Evolutionary conservation across 2,329 filamentous ascomycete species (phyloP).

Genomic region (Capronia epimyces): DNA sequence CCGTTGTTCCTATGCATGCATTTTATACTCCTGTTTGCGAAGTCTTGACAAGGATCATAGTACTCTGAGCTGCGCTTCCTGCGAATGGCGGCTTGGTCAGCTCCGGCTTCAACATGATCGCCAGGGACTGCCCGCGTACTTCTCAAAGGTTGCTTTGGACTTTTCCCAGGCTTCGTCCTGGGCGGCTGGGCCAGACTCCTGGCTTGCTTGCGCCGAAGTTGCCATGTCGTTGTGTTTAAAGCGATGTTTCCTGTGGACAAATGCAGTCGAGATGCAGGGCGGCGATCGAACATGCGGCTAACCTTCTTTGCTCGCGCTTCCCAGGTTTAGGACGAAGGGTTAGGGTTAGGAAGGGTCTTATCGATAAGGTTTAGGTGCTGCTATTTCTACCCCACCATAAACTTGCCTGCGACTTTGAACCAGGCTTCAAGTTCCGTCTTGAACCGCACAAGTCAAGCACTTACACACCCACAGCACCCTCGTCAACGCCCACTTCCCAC

Average conservation of each 20-base stretch:
- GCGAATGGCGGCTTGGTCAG: conserved; percentile 8
- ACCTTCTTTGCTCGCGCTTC: neutral
- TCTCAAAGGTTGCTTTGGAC: conserved; percentile 15
- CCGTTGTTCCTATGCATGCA: conserved; percentile 85
- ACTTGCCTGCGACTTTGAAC: too few species aligned
- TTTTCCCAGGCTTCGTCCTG: conserved; percentile 20
- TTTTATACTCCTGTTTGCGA: conserved; percentile 74
- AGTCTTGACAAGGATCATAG: conserved; percentile 93
- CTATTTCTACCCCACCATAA: neutral
- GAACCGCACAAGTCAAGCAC: too few species aligned
- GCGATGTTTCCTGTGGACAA: neutral
- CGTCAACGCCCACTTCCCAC: too few species aligned
- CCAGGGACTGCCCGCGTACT: conserved; percentile 12
- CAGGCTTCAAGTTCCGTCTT: too few species aligned
- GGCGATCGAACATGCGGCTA: conserved; percentile 3
- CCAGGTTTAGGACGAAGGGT: neutral
- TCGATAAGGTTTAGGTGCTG: neutral
- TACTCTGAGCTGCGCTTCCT: conserved; percentile 88
- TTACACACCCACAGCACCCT: too few species aligned
- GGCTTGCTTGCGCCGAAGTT: conserved; percentile 12
- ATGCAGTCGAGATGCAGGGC: conserved; percentile 1
- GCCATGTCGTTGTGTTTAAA: conserved; percentile 20
- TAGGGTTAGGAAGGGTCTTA: too few species aligned
- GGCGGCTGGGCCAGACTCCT: conserved; percentile 7
- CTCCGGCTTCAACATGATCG: neutral